A percentile compares a stretch with the other conserved stretches of the same genome.
These are phyloP conservation scores for Cordyceps tenuipes DNA, from an alignment of 2,329 filamentous ascomycete genomes.

Conservation along the genomic window DNA sequence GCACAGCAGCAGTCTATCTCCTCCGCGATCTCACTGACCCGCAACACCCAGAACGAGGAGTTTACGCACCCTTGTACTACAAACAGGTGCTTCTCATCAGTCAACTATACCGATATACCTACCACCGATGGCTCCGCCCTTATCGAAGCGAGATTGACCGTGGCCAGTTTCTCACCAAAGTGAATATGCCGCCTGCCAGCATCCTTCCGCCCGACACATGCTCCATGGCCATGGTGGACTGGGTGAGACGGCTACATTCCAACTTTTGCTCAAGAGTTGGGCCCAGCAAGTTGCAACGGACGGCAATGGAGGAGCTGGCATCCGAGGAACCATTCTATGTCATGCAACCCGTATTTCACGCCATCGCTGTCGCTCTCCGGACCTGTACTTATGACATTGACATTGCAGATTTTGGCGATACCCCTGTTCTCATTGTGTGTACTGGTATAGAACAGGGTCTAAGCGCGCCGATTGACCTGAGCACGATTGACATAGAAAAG, in stretches of 20 bases:
- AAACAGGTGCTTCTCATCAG: not conserved
- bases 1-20: constrained; percentile 1
- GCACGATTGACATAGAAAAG: too few species aligned
- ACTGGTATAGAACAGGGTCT: too few species aligned
- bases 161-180: constrained; percentile 7
- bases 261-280: too few species aligned
- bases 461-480: too few species aligned
- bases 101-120: constrained; percentile 1
- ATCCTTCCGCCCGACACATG: not conserved
- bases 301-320: too few species aligned
- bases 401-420: too few species aligned
- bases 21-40: not conserved
- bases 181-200: not conserved
- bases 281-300: too few species aligned
- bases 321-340: too few species aligned
- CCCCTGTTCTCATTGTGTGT: too few species aligned
- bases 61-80: not conserved
- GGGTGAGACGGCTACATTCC: not conserved
- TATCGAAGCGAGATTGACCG: constrained; percentile 6
- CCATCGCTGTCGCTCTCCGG: too few species aligned
- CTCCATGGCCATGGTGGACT: not conserved
- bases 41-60: not conserved
- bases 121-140: not conserved
- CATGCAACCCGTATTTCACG: too few species aligned
- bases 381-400: too few species aligned